phyloP scores from a whole-genome alignment of 306 rosid genomes.

The Rubus idaeus region DNA sequence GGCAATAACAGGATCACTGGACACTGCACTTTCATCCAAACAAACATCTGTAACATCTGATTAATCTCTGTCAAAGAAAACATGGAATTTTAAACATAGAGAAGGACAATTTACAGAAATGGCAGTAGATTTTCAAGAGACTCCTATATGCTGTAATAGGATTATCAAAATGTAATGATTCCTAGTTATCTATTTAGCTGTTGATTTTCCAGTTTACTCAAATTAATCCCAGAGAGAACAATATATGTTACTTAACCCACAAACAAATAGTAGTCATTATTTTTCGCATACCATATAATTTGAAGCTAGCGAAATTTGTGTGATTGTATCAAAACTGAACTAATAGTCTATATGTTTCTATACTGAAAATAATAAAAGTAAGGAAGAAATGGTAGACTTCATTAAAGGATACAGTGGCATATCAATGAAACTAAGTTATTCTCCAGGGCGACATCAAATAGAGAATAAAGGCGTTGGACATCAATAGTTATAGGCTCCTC shows the following conservation, averaged over 20 bases:
- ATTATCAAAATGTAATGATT: neutral
- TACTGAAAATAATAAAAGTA: neutral
- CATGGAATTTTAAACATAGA: conserved; percentile 11
- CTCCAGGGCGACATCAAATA: conserved; percentile 96
- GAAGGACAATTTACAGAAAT: neutral
- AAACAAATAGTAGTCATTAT: neutral
- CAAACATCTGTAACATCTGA: conserved; percentile 97
- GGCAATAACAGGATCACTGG: conserved; percentile 96
- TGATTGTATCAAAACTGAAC: neutral
- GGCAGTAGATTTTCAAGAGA: neutral
- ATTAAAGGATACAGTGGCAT: conserved; percentile 88
- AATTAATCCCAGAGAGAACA: neutral
- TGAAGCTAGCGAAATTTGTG: neutral
- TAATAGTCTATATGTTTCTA: neutral
- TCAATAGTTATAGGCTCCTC: conserved; percentile 68
- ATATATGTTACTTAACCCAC: neutral
- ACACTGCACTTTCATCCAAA: conserved; percentile 97
- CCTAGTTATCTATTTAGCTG: conserved; percentile 2
- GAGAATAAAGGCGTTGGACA: conserved; percentile 78
- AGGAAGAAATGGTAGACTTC: neutral
- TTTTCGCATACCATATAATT: neutral
- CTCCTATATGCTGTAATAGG: neutral
- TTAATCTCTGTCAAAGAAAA: conserved; percentile 59
- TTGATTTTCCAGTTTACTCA: conserved; percentile 4
- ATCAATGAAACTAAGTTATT: conserved; percentile 84